These are phyloP conservation scores for Curvularia lunata DNA, from an alignment of 2,329 filamentous ascomycete species.

Conservation along the genomic window DNA sequence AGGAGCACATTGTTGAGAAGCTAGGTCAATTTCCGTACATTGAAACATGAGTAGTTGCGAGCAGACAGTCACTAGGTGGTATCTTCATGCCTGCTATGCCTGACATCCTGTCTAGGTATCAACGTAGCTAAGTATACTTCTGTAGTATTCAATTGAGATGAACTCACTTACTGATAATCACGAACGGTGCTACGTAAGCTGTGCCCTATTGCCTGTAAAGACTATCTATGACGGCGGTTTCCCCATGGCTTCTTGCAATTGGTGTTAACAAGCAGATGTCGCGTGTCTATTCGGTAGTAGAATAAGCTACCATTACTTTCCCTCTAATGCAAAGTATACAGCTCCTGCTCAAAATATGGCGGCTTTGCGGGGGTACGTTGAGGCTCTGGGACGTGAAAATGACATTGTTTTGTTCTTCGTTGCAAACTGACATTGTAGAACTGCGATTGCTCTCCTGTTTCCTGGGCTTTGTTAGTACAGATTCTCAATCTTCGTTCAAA, in stretches of 20 bases:
- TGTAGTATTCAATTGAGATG: not conserved
- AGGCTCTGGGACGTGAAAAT: not conserved
- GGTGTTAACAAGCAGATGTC: too few relatives aligned
- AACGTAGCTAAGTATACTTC: not conserved
- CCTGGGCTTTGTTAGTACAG: constrained; percentile 7
- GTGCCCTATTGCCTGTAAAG: too few relatives aligned
- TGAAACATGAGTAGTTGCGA: not conserved
- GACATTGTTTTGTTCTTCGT: constrained; percentile 16
- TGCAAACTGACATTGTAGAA: constrained; percentile 7
- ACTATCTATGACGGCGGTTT: too few relatives aligned
- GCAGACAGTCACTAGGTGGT: not conserved
- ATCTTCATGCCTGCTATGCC: not conserved
- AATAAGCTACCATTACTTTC: too few relatives aligned
- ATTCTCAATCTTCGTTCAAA: constrained; percentile 6
- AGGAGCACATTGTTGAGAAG: not conserved
- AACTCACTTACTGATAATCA: not conserved
- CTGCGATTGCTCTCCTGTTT: constrained; percentile 4
- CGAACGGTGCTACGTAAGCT: too few relatives aligned
- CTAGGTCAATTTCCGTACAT: not conserved
- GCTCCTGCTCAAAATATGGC: not conserved
- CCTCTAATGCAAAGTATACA: too few relatives aligned
- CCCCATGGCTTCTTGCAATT: too few relatives aligned
- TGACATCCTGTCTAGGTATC: not conserved
- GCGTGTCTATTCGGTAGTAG: too few relatives aligned
- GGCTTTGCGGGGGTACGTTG: not conserved